Base-by-base conservation (phyloP, 495 filamentous ascomycete species). In the Penicillium fimorum region DNA sequence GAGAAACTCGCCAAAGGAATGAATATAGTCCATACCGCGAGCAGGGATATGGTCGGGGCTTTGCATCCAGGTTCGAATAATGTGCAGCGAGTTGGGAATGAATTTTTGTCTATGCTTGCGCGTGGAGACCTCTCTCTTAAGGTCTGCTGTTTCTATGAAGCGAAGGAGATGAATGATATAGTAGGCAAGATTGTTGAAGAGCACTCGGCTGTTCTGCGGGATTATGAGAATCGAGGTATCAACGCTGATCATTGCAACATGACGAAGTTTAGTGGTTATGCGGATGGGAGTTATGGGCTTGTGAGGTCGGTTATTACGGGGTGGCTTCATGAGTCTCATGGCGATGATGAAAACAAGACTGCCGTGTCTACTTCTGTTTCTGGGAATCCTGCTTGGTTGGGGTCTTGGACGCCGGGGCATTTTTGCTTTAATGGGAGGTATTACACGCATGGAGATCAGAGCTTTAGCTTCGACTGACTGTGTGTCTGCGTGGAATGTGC, bases 161-260 rank as follows among this genome's bases (percentile, higher is more conserved):
- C n/a, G 42, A 37, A 38, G 20, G 8, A 29, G 8, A 47, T 47
- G 42, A 54, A 47, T 22, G 42, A 47, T 18, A 5, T 20, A 6
- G 42, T 54, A 8, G 52, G 52, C 8, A 54, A 47, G 24, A 54
- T 54, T 29, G 52, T 54, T 18, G 52, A 47, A 29, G 52, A 47
- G 22, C 10, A 45, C 5, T 37, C 52, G 24, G 52, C 52, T 7
- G 52, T 54, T 37, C 22, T 54, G 20, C 32, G 43, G 3, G 43
- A n/a, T 1, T 47, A 37, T 37, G 43, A 46, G 22, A 47, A 9
- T 2, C 18, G 32, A n/a, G 29, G 52, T 4, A 25, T 54, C 7
- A 5, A 38, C 7, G 41, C 30, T 9, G 27, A 54, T 29, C 52
- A 54, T 47, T 25, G 4, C 32, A 38, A 47, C 3, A 47, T 54